Conservation (phyloP, 2,329 filamentous ascomycete species). For the Ceratocystis huliohia region DNA sequence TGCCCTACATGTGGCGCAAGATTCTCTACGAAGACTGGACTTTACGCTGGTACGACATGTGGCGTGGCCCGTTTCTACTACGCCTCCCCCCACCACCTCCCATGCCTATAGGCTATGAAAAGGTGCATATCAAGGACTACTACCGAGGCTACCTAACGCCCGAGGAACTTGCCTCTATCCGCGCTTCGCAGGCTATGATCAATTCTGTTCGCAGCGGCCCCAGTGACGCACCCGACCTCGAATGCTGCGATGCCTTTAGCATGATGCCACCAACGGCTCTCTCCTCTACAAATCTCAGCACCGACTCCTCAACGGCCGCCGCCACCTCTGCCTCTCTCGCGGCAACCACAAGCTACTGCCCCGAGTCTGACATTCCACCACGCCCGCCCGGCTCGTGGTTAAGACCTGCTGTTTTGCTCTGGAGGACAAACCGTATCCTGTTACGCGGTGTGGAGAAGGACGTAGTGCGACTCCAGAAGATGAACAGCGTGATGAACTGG, state of each 20-base stretch:
- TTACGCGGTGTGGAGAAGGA: conserved; percentile 39
- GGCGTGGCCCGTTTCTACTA: conserved; percentile 37
- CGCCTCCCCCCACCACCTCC: conserved; percentile 29
- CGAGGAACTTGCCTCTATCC: conserved; percentile 33
- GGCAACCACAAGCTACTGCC: not conserved
- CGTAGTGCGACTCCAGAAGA: conserved; percentile 35
- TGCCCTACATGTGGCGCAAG: conserved; percentile 40
- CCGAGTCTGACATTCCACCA: conserved; percentile 23
- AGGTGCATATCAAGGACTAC: conserved; percentile 36
- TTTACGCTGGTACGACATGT: conserved; percentile 36
- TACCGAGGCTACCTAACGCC: conserved; percentile 37
- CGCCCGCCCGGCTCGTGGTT: conserved; percentile 32
- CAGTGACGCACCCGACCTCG: conserved; percentile 19
- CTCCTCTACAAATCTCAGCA: conserved; percentile 15
- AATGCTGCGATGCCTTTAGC: conserved; percentile 24
- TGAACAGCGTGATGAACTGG: conserved; percentile 36
- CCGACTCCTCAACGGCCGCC: conserved; percentile 2
- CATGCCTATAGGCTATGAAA: conserved; percentile 30
- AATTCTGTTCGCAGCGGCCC: conserved; percentile 26
- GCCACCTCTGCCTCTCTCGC: not conserved
- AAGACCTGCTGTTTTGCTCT: conserved; percentile 31
- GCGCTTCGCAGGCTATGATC: conserved; percentile 29
- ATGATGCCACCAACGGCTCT: conserved; percentile 25
- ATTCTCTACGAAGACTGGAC: conserved; percentile 41
- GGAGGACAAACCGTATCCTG: conserved; percentile 31